Base-by-base conservation (phyloP, 495 filamentous ascomycete species). In the Friedmanniomyces simplex region DNA sequence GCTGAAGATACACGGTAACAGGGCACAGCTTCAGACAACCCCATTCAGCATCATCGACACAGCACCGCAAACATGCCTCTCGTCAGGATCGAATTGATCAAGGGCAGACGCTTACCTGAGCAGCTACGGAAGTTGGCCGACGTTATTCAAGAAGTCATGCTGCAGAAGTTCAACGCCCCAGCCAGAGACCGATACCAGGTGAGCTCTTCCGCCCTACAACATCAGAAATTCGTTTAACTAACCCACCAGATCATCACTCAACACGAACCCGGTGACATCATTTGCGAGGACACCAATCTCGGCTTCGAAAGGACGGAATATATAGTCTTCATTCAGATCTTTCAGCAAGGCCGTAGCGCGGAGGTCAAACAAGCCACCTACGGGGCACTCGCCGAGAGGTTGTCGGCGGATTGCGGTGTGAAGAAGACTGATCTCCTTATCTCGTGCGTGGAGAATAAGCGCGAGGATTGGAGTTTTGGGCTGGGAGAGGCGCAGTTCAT, bases 301-400 rank as follows among this genome's bases (percentile, higher is more conserved):
- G 58, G 58, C 24, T 47, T 39, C 36, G 32, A 20, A 11, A 50
- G 58, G 10, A 63, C 36, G 22, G 42, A 61, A 16, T 20, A 60
- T 16, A 39, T 61, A 13, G 58, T 63, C 14, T 46, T 63, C 52
- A 43, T 63, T 14, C 58, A 63, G 48, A 63, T 63, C 37, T 60
- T 61, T 30, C 61, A 63, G 51, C 61, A 61, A 25, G 61, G 61
- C 37, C 61, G 61, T 18, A 25, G 46, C 43, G 52, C 49, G 5
- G 50, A 41, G 13, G 37, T 52, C 24, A 63, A 63, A 51, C 52
- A 61, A 30, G 20, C 13, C 2, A 20, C 50, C 7, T 61, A 55
- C 30, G 26, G 25, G 18, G 47, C 37, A 14, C 47, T 63, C 3
- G 59, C 59, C 4, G 37, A 63, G 34, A 11, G 24, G 18, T 39